Evolutionary conservation across 805 yeast genomes (phyloP), one percentile per base, ranked within the genome.

Genomic region (Yamadazyma endophytica): DNA sequence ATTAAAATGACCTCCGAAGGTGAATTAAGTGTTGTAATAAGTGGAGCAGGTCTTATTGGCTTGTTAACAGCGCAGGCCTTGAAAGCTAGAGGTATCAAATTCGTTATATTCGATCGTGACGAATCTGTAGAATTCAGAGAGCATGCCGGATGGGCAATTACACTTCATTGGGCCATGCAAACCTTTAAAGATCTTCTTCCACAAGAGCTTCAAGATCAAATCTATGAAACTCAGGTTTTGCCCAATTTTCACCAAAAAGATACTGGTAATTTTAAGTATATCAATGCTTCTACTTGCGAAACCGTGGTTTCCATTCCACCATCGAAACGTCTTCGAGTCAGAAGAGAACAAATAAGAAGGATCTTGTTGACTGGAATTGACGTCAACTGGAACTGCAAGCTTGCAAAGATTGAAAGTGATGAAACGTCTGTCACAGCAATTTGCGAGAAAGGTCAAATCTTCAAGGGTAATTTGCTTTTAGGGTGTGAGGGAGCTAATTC

Each of bases 81-180:
- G 18, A 47, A 46, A 13, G 36, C 37, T 12, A 41, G 49, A 14
- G 28, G 31, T 3, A 44, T 52, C 19, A 53, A 50, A 6, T 54
- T 31, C 22, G 40, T 35, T 7, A 46, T 52, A n/a, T 46, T 52
- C 24, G 59, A 54, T 35, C 33, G 57, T 35, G 58, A 54, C 30
- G 44, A 37, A 12, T 36, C 43, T 2, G 52, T 42, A 8, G 24
- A 31, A 5, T 40, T 44, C 13, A 28, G 59, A 29, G 58, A 52
- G 22, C 15, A 31, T 15, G 50, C 52, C 24, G 59, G 59, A 4
- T 54, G 59, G 59, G 59, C 58, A 13, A 53, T 54, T 11, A 53
- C 60, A 4, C 25, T 54, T 21, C 58, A 54, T 31, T 53, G 55
- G 54, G 58, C 58, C 2, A 30, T 54, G 20, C 33, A 42, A 15